Percentiles rank a stretch among this genome's conserved stretches.
phyloP scores from a whole-genome alignment of 208 protist genomes.

The Acanthamoeba culbertsoni region DNA sequence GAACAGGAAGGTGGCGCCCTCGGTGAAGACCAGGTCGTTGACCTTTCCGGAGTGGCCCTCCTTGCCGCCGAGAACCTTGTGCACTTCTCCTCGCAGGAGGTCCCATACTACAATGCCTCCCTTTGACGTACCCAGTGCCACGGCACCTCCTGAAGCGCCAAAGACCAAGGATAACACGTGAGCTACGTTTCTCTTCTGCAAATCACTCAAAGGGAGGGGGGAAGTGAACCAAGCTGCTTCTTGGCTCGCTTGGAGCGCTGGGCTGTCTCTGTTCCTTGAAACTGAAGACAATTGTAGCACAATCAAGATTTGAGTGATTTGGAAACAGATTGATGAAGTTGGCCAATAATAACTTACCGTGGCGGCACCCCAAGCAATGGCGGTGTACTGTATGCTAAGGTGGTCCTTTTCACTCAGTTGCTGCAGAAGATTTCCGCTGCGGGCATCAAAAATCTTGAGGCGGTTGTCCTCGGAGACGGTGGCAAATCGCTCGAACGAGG shows the following conservation, averaged over 20 bases:
- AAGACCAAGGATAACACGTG: too few relatives aligned
- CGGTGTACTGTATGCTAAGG: neutral
- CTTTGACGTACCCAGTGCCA: neutral
- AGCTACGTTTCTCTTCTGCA: neutral
- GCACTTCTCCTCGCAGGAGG: neutral
- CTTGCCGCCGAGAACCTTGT: constrained; percentile 17
- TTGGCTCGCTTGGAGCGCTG: constrained; percentile 10
- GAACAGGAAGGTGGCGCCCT: constrained; percentile 28
- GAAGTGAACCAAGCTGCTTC: neutral
- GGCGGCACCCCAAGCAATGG: neutral
- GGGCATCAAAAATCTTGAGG: constrained; percentile 14
- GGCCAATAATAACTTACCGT: too few relatives aligned
- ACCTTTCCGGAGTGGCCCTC: constrained; percentile 16
- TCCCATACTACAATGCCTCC: constrained; percentile 28
- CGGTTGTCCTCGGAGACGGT: neutral
- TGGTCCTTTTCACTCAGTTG: neutral
- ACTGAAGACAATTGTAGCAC: neutral
- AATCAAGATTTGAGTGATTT: too few relatives aligned
- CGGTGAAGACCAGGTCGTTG: constrained; percentile 14
- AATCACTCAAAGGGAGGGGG: neutral
- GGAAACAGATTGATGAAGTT: too few relatives aligned
- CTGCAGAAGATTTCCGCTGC: neutral
- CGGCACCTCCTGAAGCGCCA: neutral
- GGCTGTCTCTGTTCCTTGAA: neutral
- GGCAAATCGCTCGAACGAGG: constrained; percentile 38